A percentile compares a stretch with the other conserved stretches of the same genome.
phyloP scores from a whole-genome alignment of 1,284 basidiomycete species.

The Microbotryomycetes sp. region DNA sequence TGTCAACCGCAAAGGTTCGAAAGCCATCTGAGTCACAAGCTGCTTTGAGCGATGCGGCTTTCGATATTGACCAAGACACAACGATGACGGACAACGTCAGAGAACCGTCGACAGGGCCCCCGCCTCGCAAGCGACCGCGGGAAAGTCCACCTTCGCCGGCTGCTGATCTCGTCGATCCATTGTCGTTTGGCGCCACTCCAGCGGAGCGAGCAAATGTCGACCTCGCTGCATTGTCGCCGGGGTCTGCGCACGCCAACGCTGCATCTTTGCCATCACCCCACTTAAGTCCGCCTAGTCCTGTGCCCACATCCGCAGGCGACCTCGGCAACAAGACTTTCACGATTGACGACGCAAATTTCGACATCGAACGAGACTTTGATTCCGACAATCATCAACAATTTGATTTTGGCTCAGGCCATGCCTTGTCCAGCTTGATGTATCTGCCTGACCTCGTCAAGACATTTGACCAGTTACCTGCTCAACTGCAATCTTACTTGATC shows the following conservation, averaged over 20 bases:
- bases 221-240: neutral
- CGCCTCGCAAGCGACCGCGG: slow-evolving; percentile 28
- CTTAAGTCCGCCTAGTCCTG: slow-evolving; percentile 29
- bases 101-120: slow-evolving; percentile 11
- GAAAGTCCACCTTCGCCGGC: slow-evolving; percentile 2
- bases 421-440: slow-evolving; percentile 64
- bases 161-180: neutral
- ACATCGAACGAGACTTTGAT: neutral
- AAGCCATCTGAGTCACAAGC: neutral
- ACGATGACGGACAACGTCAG: neutral
- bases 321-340: neutral
- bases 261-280: slow-evolving; percentile 25
- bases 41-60: neutral
- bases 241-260: neutral
- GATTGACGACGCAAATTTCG: neutral
- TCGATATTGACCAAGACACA: neutral
- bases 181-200: too few species aligned
- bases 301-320: slow-evolving; percentile 17
- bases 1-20: neutral
- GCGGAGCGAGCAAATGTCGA: neutral
- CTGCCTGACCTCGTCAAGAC: slow-evolving; percentile 68
- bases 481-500: slow-evolving; percentile 74
- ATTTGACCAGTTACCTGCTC: slow-evolving; percentile 62
- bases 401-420: slow-evolving; percentile 20
- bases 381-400: slow-evolving; percentile 2